These are phyloP conservation scores for Penicillium robsamsonii DNA, from an alignment of 495 filamentous ascomycete species.

Conservation along the genomic window DNA sequence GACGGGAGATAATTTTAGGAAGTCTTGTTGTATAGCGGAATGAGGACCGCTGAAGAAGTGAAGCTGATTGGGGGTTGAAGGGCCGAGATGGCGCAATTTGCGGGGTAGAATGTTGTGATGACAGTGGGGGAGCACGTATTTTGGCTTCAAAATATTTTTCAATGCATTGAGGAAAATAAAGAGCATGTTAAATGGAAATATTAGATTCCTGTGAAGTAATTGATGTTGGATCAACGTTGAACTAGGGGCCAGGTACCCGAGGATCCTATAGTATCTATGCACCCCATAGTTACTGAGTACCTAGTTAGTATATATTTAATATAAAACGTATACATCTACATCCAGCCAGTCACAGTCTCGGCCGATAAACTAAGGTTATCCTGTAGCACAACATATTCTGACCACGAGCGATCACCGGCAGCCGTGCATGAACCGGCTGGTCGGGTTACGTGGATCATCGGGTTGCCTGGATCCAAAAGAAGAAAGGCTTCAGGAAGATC, in stretches of 20 bases:
- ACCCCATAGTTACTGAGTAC: too few relatives aligned
- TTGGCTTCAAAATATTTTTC: too few relatives aligned
- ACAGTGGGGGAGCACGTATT: constrained; percentile 6
- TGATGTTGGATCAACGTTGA: too few relatives aligned
- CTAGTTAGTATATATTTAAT: too few relatives aligned
- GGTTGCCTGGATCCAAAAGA: not conserved
- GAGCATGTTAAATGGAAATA: too few relatives aligned
- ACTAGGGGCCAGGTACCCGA: too few relatives aligned
- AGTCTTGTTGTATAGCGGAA: not conserved
- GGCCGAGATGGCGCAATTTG: constrained; percentile 34
- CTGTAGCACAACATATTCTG: not conserved
- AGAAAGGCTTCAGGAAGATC: not conserved
- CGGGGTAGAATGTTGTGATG: constrained; percentile 36
- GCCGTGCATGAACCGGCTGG: not conserved
- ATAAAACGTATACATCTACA: not conserved
- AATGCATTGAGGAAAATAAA: too few relatives aligned
- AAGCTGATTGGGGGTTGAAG: constrained; percentile 19
- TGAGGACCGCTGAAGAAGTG: not conserved
- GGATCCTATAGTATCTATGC: too few relatives aligned
- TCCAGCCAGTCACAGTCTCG: not conserved
- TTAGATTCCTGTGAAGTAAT: too few relatives aligned
- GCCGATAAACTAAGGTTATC: not conserved
- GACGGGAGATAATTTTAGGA: constrained; percentile 8
- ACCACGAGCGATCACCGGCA: not conserved
- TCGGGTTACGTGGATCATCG: not conserved